phyloP scores from a whole-genome alignment of 805 yeast genomes.

The Teunomyces kruisii region DNA sequence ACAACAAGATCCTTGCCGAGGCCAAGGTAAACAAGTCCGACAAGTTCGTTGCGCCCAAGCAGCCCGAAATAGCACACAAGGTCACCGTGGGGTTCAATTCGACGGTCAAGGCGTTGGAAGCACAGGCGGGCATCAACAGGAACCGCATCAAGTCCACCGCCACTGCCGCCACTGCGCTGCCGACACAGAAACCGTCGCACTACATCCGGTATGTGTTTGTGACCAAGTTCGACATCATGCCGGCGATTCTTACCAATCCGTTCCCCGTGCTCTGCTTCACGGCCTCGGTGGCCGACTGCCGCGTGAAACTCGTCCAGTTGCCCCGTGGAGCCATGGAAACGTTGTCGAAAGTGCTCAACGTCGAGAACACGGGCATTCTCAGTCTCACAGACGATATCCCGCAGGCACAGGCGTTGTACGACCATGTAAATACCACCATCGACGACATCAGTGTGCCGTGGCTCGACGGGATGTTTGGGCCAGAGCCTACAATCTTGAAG shows the following conservation, averaged over 20 bases:
- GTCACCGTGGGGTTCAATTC: constrained; percentile 55
- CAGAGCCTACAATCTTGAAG: constrained; percentile 15
- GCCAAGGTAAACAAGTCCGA: constrained; percentile 8
- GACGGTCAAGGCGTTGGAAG: constrained; percentile 48
- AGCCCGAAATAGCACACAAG: constrained; percentile 22
- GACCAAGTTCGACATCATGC: constrained; percentile 55
- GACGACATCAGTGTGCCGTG: constrained; percentile 45
- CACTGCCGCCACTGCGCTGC: no score
- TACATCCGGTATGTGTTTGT: constrained; percentile 51
- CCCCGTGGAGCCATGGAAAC: constrained; percentile 45
- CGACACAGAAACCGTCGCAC: background rate
- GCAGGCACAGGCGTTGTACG: constrained; percentile 29
- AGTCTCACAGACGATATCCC: constrained; percentile 30
- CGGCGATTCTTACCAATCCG: constrained; percentile 51
- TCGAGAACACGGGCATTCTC: constrained; percentile 29
- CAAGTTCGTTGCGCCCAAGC: constrained; percentile 11
- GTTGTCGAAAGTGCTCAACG: constrained; percentile 30
- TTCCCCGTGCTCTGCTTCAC: constrained; percentile 57
- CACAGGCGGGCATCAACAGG: constrained; percentile 32
- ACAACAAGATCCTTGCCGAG: constrained; percentile 16
- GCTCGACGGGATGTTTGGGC: constrained; percentile 34
- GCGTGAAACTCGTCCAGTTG: constrained; percentile 60
- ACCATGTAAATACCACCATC: constrained; percentile 28
- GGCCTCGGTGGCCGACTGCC: constrained; percentile 31
- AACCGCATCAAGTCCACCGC: constrained; percentile 9